Base-by-base conservation (phyloP, 805 yeast genomes). In the Yarrowia deformans region DNA sequence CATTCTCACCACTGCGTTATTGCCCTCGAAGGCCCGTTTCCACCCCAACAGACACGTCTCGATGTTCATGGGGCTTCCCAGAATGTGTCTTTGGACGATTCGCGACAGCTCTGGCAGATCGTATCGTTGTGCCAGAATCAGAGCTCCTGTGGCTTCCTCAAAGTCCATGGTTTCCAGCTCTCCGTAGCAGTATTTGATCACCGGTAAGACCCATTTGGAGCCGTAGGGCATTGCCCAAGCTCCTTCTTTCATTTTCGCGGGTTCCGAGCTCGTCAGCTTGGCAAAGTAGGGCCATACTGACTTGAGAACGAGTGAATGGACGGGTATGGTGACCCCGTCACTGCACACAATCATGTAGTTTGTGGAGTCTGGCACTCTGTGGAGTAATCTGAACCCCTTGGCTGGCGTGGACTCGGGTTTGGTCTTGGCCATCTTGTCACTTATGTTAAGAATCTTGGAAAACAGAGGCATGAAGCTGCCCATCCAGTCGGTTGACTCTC, bases 321-420 rank as follows among this genome's bases (percentile, higher is more conserved):
- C 63, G 10, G 63, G 48, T 8, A 56, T 56, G 6, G 63, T 42
- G 5, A 40, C 63, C 29, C 63, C 63, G n/a, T 56, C 63, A 42
- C 63, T 56, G 63, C 63, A 56, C 63, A 56, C 63, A 16, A 56
- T 56, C 48, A 42, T 56, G 48, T 56, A 56, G 19, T 56, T 56
- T 40, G 63, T 40, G 2, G 63, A 56, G 10, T 42, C 63, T 42
- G 63, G 63, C 3, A 56, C 48, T 42, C 48, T 29, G 12, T 40
- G 63, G 16, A 56, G 63, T 16, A 56, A 48, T 42, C 19, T 29
- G 39, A 56, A 56, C n/a, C 63, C 63, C 39, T 42, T 19, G 8
- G 46, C 9, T 3, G 63, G 63, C 1, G 63, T 56, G 6, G 63
- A 56, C n/a, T 40, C 19, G n/a, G 63, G 63, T 12, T 29, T 40